Base-by-base conservation (phyloP, 208 protist genomes). In the Acanthamoeba triangularis region DNA sequence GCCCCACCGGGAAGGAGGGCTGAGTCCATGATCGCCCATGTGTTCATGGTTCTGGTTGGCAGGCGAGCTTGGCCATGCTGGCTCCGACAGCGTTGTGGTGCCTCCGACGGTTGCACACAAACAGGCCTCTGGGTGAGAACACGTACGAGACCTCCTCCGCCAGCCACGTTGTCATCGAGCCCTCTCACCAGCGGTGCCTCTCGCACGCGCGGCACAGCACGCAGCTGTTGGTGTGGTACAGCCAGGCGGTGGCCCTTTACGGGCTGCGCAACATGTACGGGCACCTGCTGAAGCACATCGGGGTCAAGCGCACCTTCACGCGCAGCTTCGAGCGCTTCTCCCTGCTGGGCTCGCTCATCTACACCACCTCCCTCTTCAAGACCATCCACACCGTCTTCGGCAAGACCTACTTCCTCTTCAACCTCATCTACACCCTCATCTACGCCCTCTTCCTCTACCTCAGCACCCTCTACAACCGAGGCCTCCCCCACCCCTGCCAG, bases 371-470 rank as follows among this genome's bases (percentile, higher is more conserved):
- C 7, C 80, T 88, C 52, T 88, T 54, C 49, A 88, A 88, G 80
- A 88, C 80, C 23, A 88, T 88, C 52, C 80, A 88, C 35, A 88
- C 80, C 10, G 23, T 88, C 25, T 88, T 88, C 13, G 80, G 80
- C 80, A 88, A 88, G 80, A 88, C 80, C 52, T 88, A 88, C 52
- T 88, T 88, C 52, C 44, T 88, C 14, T 88, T 88, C 49, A 88
- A 88, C 80, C 80, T 88, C 30, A 33, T 88, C 49, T 35, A 61
- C 49, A 63, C 44, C 49, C 49, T 88, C 30, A 54, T 88, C 37
- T 88, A 88, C 49, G 80, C 80, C 30, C 52, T 63, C 80, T 88
- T 88, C 80, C 49, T 88, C 49, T 88, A 63, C 49, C 49, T 88
- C 16, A 61, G 44, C 80, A 54, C 35, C n/a, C 41, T 63, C 80